Conservation (phyloP, 257 asterid genomes). For the Nicotiana otophora region DNA sequence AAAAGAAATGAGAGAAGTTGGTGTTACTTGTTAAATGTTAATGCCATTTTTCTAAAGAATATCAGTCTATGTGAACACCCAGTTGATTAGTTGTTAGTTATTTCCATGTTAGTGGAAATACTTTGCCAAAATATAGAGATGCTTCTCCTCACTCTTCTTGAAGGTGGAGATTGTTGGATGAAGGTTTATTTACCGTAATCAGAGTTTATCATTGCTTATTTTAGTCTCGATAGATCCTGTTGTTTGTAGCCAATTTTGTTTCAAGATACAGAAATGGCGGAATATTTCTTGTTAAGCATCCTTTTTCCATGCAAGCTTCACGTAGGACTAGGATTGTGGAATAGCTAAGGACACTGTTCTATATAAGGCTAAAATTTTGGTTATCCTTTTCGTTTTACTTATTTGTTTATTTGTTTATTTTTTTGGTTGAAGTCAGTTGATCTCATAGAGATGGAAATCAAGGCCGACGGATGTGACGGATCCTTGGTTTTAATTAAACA, state of each 20-base stretch:
- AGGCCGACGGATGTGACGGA: conserved; percentile 37
- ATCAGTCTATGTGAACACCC: background rate
- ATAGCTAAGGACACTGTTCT: background rate
- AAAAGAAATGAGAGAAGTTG: background rate
- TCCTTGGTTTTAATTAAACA: conserved; percentile 62
- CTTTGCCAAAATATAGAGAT: background rate
- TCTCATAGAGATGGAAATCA: conserved; percentile 32
- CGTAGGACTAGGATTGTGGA: background rate
- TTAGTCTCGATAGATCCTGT: background rate
- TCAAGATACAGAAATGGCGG: background rate
- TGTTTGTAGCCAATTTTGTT: background rate
- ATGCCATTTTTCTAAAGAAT: background rate
- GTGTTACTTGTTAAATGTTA: background rate
- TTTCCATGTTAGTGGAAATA: background rate
- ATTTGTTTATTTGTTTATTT: background rate
- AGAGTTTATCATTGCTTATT: no score
- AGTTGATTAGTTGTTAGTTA: background rate
- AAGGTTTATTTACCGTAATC: no score
- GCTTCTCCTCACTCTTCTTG: background rate
- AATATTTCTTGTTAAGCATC: background rate
- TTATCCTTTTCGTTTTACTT: background rate
- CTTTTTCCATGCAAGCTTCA: background rate
- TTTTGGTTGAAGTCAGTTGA: background rate
- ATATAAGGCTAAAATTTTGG: background rate
- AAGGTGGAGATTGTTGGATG: no score